phyloP scores from a whole-genome alignment of 495 filamentous ascomycete genomes.

The Hyaloscypha hepaticicola region DNA sequence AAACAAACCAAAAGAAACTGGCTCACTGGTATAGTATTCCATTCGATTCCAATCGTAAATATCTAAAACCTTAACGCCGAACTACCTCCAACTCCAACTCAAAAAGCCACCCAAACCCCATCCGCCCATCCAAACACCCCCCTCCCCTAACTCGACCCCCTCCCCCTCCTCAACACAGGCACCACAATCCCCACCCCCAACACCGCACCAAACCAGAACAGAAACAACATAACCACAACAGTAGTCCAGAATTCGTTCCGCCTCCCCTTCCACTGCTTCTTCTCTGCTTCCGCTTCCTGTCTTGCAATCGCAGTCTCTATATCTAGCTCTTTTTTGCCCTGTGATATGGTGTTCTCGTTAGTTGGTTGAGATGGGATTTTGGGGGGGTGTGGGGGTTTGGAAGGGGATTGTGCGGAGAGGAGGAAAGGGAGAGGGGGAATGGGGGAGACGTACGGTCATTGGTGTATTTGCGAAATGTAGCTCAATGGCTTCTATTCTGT shows the following conservation, averaged over 20 bases:
- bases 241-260: neutral
- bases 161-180: neutral
- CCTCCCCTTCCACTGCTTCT: neutral
- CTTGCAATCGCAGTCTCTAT: neutral
- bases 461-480: neutral
- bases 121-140: neutral
- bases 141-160: neutral
- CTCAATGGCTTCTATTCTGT: neutral
- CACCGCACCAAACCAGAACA: neutral
- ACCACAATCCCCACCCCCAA: neutral
- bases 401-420: too few species aligned
- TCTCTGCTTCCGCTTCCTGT: neutral
- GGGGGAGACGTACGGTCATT: neutral
- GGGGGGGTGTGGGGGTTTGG: too few species aligned
- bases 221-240: neutral
- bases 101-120: neutral
- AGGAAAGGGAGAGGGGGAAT: too few species aligned
- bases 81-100: neutral
- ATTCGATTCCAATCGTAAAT: neutral
- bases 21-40: too few species aligned
- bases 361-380: too few species aligned
- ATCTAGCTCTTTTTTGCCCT: neutral
- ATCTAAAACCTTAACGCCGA: neutral
- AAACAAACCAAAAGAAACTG: neutral
- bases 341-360: too few species aligned